phyloP scores from a whole-genome alignment of 225 moss, liverwort and hornwort species.

The Marchantia paleacea region DNA sequence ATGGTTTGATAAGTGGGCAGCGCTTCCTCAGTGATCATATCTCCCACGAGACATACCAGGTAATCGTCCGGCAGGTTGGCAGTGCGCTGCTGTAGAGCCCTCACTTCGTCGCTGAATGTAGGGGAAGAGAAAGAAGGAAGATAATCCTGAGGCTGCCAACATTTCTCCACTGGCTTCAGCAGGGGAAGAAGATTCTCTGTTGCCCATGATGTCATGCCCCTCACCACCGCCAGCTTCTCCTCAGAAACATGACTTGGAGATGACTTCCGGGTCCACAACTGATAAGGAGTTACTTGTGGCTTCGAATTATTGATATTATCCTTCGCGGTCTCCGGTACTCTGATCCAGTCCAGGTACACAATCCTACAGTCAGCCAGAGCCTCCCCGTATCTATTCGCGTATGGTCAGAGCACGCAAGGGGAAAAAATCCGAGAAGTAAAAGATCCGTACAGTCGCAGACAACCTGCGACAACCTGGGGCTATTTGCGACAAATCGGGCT shows the following conservation, averaged over 20 bases:
- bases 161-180: conserved; percentile 47
- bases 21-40: conserved; percentile 78
- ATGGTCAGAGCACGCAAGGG: background rate
- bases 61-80: conserved; percentile 50
- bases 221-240: conserved; percentile 44
- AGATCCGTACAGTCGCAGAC: too few relatives aligned
- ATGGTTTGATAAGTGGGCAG: conserved; percentile 84
- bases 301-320: background rate
- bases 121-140: conserved; percentile 48
- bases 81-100: conserved; percentile 40
- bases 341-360: background rate
- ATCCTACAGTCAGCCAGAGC: background rate
- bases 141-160: conserved; percentile 56
- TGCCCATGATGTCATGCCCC: conserved; percentile 44
- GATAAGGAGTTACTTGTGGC: conserved; percentile 30
- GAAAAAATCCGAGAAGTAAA: too few relatives aligned
- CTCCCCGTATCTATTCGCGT: background rate
- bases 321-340: background rate
- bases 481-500: too few relatives aligned
- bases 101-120: conserved; percentile 47
- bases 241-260: conserved; percentile 20
- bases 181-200: conserved; percentile 38
- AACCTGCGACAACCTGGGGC: too few relatives aligned
- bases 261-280: conserved; percentile 36
- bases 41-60: conserved; percentile 51